These are phyloP conservation scores for Aspergillus sp. DNA, from an alignment of 2,329 filamentous ascomycete genomes.

Conservation along the genomic window DNA sequence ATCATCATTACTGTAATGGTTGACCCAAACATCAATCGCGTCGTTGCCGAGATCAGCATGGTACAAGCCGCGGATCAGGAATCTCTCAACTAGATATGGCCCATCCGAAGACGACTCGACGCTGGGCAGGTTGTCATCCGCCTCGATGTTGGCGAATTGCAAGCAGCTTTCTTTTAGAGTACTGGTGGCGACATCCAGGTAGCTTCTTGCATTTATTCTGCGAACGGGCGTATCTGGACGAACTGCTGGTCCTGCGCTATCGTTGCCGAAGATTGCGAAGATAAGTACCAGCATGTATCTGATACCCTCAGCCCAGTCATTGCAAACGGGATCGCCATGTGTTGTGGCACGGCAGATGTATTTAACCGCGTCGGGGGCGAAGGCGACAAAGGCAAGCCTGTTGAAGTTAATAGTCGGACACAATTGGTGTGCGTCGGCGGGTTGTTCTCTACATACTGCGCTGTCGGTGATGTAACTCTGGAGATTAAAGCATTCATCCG, in stretches of 20 bases:
- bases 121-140: background rate
- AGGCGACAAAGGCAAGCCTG: slow-evolving; percentile 1
- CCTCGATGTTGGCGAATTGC: slow-evolving; percentile 1
- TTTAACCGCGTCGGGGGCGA: background rate
- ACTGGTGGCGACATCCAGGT: background rate
- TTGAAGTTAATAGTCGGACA: background rate
- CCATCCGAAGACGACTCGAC: background rate
- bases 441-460: background rate
- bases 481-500: background rate
- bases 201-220: background rate
- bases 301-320: background rate
- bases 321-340: background rate
- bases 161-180: background rate
- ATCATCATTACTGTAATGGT: slow-evolving; percentile 1
- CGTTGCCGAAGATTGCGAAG: background rate
- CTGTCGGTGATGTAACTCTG: background rate
- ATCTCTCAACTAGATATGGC: background rate
- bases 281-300: background rate
- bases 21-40: background rate
- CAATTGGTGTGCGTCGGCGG: background rate
- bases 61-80: slow-evolving; percentile 1
- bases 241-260: background rate
- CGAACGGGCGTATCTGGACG: background rate
- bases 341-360: background rate
- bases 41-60: background rate